Evolutionary conservation across 2,329 filamentous ascomycete species (phyloP), one percentile per base, ranked within the genome.

Genomic region (Xylariaceae sp.): DNA sequence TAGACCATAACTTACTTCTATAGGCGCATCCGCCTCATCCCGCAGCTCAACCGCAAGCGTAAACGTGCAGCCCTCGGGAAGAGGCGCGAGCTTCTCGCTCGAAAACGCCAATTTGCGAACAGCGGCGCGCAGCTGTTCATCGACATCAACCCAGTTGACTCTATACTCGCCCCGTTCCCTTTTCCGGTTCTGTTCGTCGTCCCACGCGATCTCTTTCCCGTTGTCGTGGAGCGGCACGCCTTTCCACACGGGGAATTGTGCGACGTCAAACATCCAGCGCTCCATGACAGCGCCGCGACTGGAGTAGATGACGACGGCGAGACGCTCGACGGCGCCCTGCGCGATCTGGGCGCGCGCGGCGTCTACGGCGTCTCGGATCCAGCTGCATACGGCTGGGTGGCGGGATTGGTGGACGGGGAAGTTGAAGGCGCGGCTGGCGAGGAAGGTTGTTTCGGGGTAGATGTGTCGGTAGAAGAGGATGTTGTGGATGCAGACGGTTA

Each of bases 381-480:
- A 97, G 68, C 85, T 78, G 79, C 90, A 95, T 64, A 96, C 88
- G 67, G 84, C 84, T 0, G 92, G 90, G 73, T 96, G 92, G 59
- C 92, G 88, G 61, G 86, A 93, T 72, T 96, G 92, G 68, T 89
- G 88, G 51, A 95, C 88, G 35, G 90, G 83, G 60, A 91, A 86
- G 75, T 93, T 92, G 79, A 92, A 92, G 68, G 90, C 91, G 64
- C 88, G 84, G 45, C 88, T 84, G 48, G 88, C 85, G 59, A 93
- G 82, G 76, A 96, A 97, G 41, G 90, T 90, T 34, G 83, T 76
- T 53, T 77, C 74, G 0, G 92, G 91, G 74, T 97, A 97, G 69
- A 96, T 84, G 61, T 75, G 75, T 67, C 92, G 89, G 69, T 94
- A 86, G 78, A 87, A 93, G 66, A 96, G 84, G 68, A 97, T 87